phyloP scores from a whole-genome alignment of 2,329 filamentous ascomycete genomes.

The Penicillium sp. region DNA sequence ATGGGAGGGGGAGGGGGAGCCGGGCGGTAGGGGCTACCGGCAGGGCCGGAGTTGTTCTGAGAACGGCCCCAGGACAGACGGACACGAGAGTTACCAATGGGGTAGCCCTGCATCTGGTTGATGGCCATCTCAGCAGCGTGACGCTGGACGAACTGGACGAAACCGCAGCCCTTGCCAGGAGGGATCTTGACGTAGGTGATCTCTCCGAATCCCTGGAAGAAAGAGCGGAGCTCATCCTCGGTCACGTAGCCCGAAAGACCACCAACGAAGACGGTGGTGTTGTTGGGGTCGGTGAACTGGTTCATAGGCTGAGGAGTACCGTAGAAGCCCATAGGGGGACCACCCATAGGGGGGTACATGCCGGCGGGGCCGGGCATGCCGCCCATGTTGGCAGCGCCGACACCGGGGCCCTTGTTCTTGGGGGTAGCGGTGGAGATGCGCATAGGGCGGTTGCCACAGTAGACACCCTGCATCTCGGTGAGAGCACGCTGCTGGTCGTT shows the following conservation, averaged over 20 bases:
- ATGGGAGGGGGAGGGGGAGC: constrained; percentile 76
- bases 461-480: constrained; percentile 98
- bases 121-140: constrained; percentile 99
- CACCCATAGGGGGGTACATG: constrained; percentile 70
- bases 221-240: constrained; percentile 98
- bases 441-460: constrained; percentile 98
- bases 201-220: constrained; percentile 99
- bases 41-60: constrained; percentile 97
- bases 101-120: constrained; percentile 99
- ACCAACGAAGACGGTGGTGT: constrained; percentile 98
- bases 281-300: constrained; percentile 99
- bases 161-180: constrained; percentile 97
- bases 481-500: constrained; percentile 94
- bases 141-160: constrained; percentile 98
- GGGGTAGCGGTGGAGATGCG: constrained; percentile 96
- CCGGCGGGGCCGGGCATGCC: constrained; percentile 60
- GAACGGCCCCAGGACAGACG: constrained; percentile 96
- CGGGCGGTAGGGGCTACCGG: constrained; percentile 94
- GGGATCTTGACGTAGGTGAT: constrained; percentile 99
- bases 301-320: constrained; percentile 85
- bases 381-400: constrained; percentile 54
- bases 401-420: constrained; percentile 75
- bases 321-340: constrained; percentile 67
- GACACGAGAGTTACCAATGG: constrained; percentile 97
- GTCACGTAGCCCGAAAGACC: constrained; percentile 97